Evolutionary conservation across 1,284 basidiomycete species (phyloP).

Genomic region (Ustilago xerochloae): DNA sequence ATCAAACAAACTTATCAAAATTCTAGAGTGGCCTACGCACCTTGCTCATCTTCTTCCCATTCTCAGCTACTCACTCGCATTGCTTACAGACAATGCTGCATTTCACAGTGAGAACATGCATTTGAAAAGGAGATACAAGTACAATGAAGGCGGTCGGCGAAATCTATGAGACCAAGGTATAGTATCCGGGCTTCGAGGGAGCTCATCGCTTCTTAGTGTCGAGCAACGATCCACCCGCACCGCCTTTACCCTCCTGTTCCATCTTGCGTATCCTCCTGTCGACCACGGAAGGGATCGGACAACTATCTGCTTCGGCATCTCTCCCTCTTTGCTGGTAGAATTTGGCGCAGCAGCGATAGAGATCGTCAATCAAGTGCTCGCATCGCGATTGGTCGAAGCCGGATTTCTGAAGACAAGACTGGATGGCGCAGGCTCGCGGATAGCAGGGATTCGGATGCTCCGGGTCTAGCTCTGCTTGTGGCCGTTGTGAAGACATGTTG

Average conservation of each 20-base stretch:
- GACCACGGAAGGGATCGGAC: constrained; percentile 59
- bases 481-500: constrained; percentile 12
- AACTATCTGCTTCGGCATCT: constrained; percentile 55
- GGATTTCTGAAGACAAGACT: constrained; percentile 60
- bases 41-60: too few species aligned
- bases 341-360: constrained; percentile 63
- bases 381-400: constrained; percentile 63
- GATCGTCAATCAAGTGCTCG: constrained; percentile 55
- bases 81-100: too few species aligned
- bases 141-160: neutral
- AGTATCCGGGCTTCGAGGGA: neutral
- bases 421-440: constrained; percentile 61
- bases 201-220: constrained; percentile 21
- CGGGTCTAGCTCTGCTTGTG: constrained; percentile 31
- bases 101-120: too few species aligned
- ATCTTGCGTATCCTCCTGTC: constrained; percentile 46
- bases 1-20: constrained; percentile 3
- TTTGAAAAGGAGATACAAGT: neutral
- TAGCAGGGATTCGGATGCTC: constrained; percentile 60
- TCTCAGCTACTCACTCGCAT: too few species aligned
- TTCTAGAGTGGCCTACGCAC: too few species aligned
- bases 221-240: constrained; percentile 36
- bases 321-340: constrained; percentile 57
- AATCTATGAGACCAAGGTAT: neutral
- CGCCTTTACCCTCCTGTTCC: constrained; percentile 48